A percentile compares a stretch with the other conserved stretches of the same genome.
Conservation (phyloP, 768 basidiomycete genomes). For the Leucosporidium yakuticum region DNA sequence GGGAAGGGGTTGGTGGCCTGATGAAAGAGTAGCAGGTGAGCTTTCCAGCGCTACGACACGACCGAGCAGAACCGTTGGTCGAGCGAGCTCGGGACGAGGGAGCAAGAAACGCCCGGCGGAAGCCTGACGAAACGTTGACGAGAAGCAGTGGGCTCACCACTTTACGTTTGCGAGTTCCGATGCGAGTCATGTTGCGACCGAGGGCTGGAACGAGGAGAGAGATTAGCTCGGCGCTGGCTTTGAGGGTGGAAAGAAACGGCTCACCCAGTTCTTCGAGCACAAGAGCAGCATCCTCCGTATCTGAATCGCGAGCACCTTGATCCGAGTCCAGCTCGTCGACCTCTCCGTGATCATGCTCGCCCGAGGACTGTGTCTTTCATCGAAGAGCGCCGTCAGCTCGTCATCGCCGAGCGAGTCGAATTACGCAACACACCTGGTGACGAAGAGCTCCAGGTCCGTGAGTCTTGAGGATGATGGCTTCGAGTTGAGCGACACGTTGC, state of each 20-base stretch:
- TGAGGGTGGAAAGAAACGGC: background rate
- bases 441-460: constrained; percentile 35
- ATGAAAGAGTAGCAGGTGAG: too few relatives aligned
- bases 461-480: constrained; percentile 51
- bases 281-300: constrained; percentile 17
- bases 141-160: too few relatives aligned
- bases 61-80: too few relatives aligned
- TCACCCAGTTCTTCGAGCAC: constrained; percentile 16
- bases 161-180: background rate
- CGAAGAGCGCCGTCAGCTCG: background rate
- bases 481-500: constrained; percentile 58
- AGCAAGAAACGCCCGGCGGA: too few relatives aligned
- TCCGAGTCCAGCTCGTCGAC: constrained; percentile 1
- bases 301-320: background rate
- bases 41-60: too few relatives aligned
- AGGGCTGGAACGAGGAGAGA: background rate
- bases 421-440: background rate
- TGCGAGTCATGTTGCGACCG: background rate
- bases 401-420: background rate
- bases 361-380: background rate
- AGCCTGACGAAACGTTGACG: too few relatives aligned
- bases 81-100: too few relatives aligned
- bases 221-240: too few relatives aligned
- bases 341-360: background rate
- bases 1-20: too few relatives aligned